Evolutionary conservation across 257 asterid genomes (phyloP).

Genomic region (Rhazya stricta): DNA sequence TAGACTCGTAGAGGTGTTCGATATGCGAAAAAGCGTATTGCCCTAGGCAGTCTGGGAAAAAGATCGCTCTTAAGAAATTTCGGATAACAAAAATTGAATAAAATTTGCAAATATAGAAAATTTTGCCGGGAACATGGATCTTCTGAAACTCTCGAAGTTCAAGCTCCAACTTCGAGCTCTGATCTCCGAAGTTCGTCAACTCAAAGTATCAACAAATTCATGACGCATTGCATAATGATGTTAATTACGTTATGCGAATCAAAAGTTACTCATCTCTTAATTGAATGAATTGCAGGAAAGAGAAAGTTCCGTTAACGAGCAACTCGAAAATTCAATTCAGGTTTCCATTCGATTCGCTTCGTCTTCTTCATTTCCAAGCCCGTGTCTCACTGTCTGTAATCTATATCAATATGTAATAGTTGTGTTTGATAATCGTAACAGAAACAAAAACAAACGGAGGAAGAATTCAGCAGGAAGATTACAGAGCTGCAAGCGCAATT

Average conservation of each 20-base stretch:
- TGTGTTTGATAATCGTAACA: conserved; percentile 8
- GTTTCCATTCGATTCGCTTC: conserved; percentile 17
- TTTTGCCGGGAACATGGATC: conserved; percentile 42
- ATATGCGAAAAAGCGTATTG: too few relatives aligned
- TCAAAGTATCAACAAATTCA: conserved; percentile 26
- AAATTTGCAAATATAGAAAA: not conserved
- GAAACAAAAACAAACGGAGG: conserved; percentile 36
- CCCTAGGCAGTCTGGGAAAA: not conserved
- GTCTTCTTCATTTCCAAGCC: not conserved
- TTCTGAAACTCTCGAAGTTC: conserved; percentile 38
- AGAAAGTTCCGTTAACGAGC: conserved; percentile 29
- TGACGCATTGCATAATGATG: not conserved
- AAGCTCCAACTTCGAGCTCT: conserved; percentile 39
- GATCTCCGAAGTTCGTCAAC: conserved; percentile 32
- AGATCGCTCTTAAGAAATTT: not conserved
- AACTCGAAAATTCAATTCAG: conserved; percentile 28
- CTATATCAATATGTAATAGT: not conserved
- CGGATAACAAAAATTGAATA: not conserved
- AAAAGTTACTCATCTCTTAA: not conserved
- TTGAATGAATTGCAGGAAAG: conserved; percentile 30
- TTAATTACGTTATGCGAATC: not conserved
- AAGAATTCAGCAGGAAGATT: conserved; percentile 26
- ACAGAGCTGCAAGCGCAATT: conserved; percentile 25
- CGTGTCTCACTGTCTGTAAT: not conserved
- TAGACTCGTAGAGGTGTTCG: too few relatives aligned